Percentiles rank a stretch among this genome's conserved stretches.
These are phyloP conservation scores for Magnusiomyces paraingens DNA, from an alignment of 1,139 yeast genomes.

Conservation along the genomic window DNA sequence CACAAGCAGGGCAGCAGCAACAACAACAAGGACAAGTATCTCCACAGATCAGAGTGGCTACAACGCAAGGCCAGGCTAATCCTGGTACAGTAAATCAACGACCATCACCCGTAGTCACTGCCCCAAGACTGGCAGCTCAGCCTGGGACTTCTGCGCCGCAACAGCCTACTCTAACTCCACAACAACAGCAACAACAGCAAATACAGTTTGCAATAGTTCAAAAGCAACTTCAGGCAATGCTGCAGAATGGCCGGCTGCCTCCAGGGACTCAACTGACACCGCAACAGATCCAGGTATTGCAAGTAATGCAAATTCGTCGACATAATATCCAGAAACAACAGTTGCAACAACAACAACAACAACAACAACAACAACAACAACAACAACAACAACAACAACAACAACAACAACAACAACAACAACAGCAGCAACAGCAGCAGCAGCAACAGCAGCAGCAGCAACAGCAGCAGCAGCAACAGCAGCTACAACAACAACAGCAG, in stretches of 20 bases:
- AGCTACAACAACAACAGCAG: constrained; percentile 3
- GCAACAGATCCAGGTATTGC: constrained; percentile 26
- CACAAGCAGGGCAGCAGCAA: background rate
- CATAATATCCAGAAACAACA: constrained; percentile 40
- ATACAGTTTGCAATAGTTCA: constrained; percentile 5
- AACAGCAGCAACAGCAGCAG: constrained; percentile 17
- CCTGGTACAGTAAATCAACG: too few species aligned
- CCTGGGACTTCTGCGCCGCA: background rate
- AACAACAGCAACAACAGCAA: constrained; percentile 2
- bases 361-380: constrained; percentile 19
- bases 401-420: constrained; percentile 27
- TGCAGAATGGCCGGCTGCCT: constrained; percentile 1
- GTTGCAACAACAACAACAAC: constrained; percentile 18
- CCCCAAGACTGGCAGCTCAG: background rate
- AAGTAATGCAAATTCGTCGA: constrained; percentile 49
- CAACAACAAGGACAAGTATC: background rate
- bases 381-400: constrained; percentile 31
- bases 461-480: constrained; percentile 14
- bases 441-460: constrained; percentile 23
- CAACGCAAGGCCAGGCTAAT: constrained; percentile 4
- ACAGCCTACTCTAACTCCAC: constrained; percentile 1
- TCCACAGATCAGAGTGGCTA: background rate
- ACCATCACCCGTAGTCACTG: too few species aligned
- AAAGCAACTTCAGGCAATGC: constrained; percentile 11
- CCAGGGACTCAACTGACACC: constrained; percentile 4